phyloP scores from a whole-genome alignment of 2,329 filamentous ascomycete species.

The Neofusicoccum kwambonambiense region DNA sequence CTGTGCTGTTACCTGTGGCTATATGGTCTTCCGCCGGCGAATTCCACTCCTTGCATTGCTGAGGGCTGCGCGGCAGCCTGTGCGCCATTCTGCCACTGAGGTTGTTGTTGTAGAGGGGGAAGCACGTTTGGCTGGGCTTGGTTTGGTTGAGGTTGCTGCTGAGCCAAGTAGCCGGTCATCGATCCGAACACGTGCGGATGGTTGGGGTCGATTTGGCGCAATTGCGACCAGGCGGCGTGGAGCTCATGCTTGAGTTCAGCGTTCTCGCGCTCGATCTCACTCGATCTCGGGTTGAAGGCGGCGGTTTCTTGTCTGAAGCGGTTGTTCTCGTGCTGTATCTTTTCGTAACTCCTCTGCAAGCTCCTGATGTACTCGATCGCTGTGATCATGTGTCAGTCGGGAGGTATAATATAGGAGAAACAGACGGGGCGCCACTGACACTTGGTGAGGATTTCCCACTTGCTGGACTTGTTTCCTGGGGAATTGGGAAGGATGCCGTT shows the following conservation, averaged over 20 bases:
- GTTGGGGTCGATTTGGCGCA: slow-evolving; percentile 47
- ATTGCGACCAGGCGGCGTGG: slow-evolving; percentile 45
- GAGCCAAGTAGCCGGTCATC: slow-evolving; percentile 44
- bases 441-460: slow-evolving; percentile 87
- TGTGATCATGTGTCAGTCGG: slow-evolving; percentile 22
- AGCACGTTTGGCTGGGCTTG: slow-evolving; percentile 26
- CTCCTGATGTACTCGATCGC: slow-evolving; percentile 52
- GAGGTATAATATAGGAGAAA: no score
- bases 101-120: slow-evolving; percentile 40
- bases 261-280: slow-evolving; percentile 47
- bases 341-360: slow-evolving; percentile 39
- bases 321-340: slow-evolving; percentile 38
- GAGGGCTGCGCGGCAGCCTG: slow-evolving; percentile 31
- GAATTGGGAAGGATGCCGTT: slow-evolving; percentile 77
- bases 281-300: slow-evolving; percentile 35
- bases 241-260: slow-evolving; percentile 48
- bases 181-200: slow-evolving; percentile 49
- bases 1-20: slow-evolving; percentile 13
- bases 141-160: slow-evolving; percentile 26
- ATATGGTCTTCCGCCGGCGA: slow-evolving; percentile 38
- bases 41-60: slow-evolving; percentile 53
- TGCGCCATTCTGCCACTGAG: slow-evolving; percentile 27
- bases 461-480: slow-evolving; percentile 79
- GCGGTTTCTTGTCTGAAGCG: slow-evolving; percentile 41
- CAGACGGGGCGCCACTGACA: slow-evolving; percentile 51